These are phyloP conservation scores for Aspergillus versicolor DNA, from an alignment of 2,329 filamentous ascomycete genomes.

Conservation along the genomic window DNA sequence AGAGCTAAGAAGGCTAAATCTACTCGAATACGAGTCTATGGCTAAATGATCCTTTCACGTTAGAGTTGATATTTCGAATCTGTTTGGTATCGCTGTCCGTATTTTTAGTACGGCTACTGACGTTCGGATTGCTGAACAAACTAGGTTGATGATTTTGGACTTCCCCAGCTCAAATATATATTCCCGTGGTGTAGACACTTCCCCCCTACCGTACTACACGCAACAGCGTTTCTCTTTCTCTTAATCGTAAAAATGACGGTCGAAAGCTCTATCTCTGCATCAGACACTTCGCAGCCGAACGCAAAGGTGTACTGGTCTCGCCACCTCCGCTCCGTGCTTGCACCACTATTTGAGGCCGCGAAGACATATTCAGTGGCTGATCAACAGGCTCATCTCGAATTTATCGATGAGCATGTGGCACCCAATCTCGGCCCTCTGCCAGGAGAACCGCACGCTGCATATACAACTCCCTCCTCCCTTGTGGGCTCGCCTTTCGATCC, in stretches of 20 bases:
- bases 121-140: too few species aligned
- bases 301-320: conserved; percentile 5
- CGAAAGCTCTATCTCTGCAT: conserved; percentile 12
- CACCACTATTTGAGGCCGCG: not conserved
- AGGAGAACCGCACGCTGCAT: conserved; percentile 2
- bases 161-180: too few species aligned
- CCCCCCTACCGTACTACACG: too few species aligned
- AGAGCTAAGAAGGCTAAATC: too few species aligned
- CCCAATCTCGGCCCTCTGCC: conserved; percentile 8
- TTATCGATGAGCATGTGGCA: conserved; percentile 6
- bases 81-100: too few species aligned
- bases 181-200: too few species aligned
- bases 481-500: conserved; percentile 11
- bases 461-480: conserved; percentile 5
- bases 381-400: not conserved
- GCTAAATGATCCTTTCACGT: too few species aligned
- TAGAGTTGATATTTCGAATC: too few species aligned
- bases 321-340: conserved; percentile 5
- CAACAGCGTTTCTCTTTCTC: not conserved
- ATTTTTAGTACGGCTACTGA: too few species aligned
- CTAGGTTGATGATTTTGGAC: too few species aligned
- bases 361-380: not conserved
- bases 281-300: not conserved
- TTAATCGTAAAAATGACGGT: not conserved
- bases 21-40: too few species aligned